Base-by-base conservation (phyloP, 345 rosid genomes). In the Abelmoschus esculentus region DNA sequence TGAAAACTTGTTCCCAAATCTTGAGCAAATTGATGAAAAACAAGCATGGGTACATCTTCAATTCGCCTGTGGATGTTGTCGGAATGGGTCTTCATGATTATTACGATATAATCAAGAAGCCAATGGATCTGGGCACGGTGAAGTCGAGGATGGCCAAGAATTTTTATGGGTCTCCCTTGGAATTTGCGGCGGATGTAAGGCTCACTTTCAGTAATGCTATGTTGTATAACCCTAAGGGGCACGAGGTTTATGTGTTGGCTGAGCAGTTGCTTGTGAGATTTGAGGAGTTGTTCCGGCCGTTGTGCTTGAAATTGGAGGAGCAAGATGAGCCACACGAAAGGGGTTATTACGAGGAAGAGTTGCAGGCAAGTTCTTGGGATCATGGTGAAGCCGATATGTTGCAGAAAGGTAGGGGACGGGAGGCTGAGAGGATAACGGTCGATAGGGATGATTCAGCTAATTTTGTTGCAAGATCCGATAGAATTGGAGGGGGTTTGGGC, bases 71-170 rank as follows among this genome's bases (percentile, higher is more conserved):
- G 5, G 92, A 89, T 77, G 89, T 84, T n/a, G 81, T 74, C 1
- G 85, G 85, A 0, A 2, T 86, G 75, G 80, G 86, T 8, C 83
- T 89, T 40, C 89, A 86, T 55, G 96, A 89, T 75, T 89, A 89
- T 55, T 57, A 73, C 8, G 80, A 83, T 17, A 77, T 89, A 28
- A 86, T 90, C 69, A 90, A 80, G 81, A 74, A 65, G 15, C 96
- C 96, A 0, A 90, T 90, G 93, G 96, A 90, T 87, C 86, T 90
- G 52, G 96, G 96, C 1, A 85, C 92, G 0, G 88, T 90, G 0
- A 87, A 86, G 69, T 58, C 78, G 59, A 90, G 80, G 71, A 76
- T 90, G 50, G 69, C 74, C 0, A 82, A 84, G 70, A 76, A 85
- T 13, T 38, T 80, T 46, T 90, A 87, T 52, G 73, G 49, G 44